Base-by-base conservation (phyloP, 768 basidiomycete species). In the Trametes villosa region DNA sequence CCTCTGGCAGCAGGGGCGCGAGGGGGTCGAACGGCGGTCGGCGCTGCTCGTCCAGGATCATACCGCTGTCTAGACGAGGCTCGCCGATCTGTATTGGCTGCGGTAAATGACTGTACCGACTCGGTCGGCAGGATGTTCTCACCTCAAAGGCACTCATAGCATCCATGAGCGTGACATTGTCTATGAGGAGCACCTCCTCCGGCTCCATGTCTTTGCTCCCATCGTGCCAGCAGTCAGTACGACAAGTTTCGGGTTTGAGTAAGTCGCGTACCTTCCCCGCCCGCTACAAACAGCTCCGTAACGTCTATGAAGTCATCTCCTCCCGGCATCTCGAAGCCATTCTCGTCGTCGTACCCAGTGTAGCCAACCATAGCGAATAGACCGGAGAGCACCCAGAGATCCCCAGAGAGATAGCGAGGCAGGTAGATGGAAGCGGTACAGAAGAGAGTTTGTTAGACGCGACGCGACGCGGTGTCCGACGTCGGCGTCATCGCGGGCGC, bases 101-200 rank as follows among this genome's bases (percentile, higher is more conserved):
- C n/a, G 9, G 9, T 62, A 62, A 64, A 51, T 66, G 62, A 55
- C 53, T 48, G 63, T 29, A 15, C 27, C 45, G 38, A 48, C 42
- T 57, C 58, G n/a, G n/a, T n/a, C n/a, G n/a, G n/a, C n/a, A n/a
- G 29, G 50, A 1, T 8, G 15, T 13, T 2, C 22, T 24, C 70
- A 91, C 92, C 83, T 95, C 91, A 55, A 97, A 86, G 15, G 93
- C 91, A 66, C 90, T 91, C 94, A 98, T 96, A n/a, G 93, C 88
- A 62, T 98, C 95, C 62, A 88, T 83, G 47, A 96, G 78, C 18
- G 85, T 83, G 65, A 93, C 89, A 30, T 82, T 84, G 0, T 86
- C 82, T 67, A 85, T 86, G 33, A 92, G 80, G 7, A 94, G 60
- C 59, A 94, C 75, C 36, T 79, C 79, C 13, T 85, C 86, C 0